phyloP scores from a whole-genome alignment of 495 filamentous ascomycete genomes.

The Coniosporium apollinis region DNA sequence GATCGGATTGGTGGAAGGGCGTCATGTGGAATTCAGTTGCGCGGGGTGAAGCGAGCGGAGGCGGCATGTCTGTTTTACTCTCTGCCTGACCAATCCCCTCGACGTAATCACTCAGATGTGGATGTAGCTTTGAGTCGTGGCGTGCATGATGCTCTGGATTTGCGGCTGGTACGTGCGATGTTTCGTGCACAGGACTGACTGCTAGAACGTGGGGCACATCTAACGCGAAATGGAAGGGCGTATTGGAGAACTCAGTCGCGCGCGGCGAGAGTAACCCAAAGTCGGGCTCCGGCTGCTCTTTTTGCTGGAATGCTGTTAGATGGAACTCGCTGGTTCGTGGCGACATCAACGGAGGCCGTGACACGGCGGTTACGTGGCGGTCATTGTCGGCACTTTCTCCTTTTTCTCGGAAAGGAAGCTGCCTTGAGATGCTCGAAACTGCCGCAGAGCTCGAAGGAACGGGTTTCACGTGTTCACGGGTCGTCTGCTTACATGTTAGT shows the following conservation, averaged over 20 bases:
- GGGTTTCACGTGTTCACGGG: no score
- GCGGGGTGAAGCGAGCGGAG: constrained; percentile 5
- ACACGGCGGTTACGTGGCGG: no score
- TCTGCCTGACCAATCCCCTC: background rate
- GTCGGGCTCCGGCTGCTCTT: no score
- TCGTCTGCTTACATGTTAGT: no score
- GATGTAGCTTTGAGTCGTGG: background rate
- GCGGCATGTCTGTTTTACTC: background rate
- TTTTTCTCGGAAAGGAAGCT: no score
- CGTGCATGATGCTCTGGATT: background rate
- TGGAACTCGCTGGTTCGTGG: no score
- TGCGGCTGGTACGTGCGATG: background rate
- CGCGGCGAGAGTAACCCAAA: constrained; percentile 27
- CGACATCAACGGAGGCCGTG: constrained; percentile 4
- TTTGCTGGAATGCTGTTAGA: no score
- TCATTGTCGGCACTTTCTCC: no score
- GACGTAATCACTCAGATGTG: background rate
- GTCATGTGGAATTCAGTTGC: constrained; percentile 22
- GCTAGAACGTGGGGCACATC: background rate
- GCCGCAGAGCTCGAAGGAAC: no score
- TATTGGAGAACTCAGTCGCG: constrained; percentile 25
- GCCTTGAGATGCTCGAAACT: no score
- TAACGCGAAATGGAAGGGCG: constrained; percentile 24
- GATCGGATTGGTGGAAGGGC: constrained; percentile 9
- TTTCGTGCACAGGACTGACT: background rate